Conservation (phyloP, 1,284 basidiomycete species). For the Rhodotorula sp. region DNA sequence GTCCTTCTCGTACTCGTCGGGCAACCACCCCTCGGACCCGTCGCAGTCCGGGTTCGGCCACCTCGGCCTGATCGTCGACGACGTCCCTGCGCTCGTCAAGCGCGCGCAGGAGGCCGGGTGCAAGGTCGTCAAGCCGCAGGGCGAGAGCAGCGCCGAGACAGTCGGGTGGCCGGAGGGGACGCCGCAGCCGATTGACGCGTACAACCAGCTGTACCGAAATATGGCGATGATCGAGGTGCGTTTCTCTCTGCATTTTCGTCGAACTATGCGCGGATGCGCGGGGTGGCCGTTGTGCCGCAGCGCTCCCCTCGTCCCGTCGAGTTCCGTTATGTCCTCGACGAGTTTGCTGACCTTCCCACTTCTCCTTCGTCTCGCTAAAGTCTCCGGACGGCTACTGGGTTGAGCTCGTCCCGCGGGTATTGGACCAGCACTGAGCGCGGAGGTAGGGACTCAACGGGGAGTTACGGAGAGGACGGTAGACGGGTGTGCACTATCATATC, state of each 20-base stretch:
- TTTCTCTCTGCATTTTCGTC: no score
- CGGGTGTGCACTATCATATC: no score
- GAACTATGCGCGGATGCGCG: no score
- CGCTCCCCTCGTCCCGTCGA: no score
- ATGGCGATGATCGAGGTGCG: conserved; percentile 31
- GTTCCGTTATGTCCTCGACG: no score
- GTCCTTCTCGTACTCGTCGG: conserved; percentile 17
- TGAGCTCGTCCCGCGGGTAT: conserved; percentile 11
- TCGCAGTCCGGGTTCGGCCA: conserved; percentile 28
- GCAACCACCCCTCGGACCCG: conserved; percentile 15
- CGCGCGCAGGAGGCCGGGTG: conserved; percentile 22
- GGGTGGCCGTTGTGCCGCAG: no score
- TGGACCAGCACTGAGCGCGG: not conserved
- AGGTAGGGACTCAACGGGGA: not conserved
- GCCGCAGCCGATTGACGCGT: conserved; percentile 32
- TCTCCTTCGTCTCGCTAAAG: no score
- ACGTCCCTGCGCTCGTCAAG: conserved; percentile 27
- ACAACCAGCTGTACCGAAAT: conserved; percentile 26
- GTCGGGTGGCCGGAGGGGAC: conserved; percentile 33
- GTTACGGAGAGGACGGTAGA: no score
- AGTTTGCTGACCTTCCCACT: no score
- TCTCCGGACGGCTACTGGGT: conserved; percentile 11
- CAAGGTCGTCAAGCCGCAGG: conserved; percentile 34
- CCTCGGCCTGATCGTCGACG: conserved; percentile 32
- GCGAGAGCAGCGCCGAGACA: conserved; percentile 22